These are phyloP conservation scores for Hanseniaspora singularis DNA, from an alignment of 805 yeast genomes.

Conservation along the genomic window DNA sequence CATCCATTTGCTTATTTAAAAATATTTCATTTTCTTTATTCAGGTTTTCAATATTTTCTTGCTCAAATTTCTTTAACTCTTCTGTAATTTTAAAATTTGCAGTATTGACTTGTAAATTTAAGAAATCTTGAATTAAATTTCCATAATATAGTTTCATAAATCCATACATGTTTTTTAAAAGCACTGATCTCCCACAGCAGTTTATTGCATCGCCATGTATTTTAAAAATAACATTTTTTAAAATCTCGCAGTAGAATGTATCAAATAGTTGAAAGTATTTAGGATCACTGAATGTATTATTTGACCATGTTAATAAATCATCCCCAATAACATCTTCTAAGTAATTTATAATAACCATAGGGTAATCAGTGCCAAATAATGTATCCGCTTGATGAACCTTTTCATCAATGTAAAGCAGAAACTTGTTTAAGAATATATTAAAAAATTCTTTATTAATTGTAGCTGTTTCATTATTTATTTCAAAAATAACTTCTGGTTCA, in stretches of 20 bases:
- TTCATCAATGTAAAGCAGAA: conserved; percentile 27
- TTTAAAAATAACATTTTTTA: conserved; percentile 15
- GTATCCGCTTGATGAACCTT: conserved; percentile 31
- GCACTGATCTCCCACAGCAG: conserved; percentile 9
- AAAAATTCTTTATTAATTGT: conserved; percentile 22
- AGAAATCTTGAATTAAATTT: conserved; percentile 16
- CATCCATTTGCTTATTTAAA: conserved; percentile 27
- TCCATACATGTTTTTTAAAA: conserved; percentile 9
- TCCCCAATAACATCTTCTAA: conserved; percentile 33
- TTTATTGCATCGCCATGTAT: conserved; percentile 2
- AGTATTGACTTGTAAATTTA: conserved; percentile 15
- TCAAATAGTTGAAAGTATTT: conserved; percentile 27
- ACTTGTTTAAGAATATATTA: conserved; percentile 21
- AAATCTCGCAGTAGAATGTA: conserved; percentile 22
- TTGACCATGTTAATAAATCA: conserved; percentile 25
- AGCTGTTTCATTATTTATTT: conserved; percentile 18
- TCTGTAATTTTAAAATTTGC: conserved; percentile 13
- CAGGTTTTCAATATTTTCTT: conserved; percentile 16
- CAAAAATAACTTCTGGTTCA: conserved; percentile 18
- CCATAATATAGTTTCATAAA: conserved; percentile 9
- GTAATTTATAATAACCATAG: conserved; percentile 29
- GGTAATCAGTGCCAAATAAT: conserved; percentile 32
- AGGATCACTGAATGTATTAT: conserved; percentile 21
- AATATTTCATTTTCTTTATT: conserved; percentile 15
- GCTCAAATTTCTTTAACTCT: background rate